These are phyloP conservation scores for Isoetes taiwanensis DNA, from an alignment of 75 land plant species.

Conservation along the genomic window DNA sequence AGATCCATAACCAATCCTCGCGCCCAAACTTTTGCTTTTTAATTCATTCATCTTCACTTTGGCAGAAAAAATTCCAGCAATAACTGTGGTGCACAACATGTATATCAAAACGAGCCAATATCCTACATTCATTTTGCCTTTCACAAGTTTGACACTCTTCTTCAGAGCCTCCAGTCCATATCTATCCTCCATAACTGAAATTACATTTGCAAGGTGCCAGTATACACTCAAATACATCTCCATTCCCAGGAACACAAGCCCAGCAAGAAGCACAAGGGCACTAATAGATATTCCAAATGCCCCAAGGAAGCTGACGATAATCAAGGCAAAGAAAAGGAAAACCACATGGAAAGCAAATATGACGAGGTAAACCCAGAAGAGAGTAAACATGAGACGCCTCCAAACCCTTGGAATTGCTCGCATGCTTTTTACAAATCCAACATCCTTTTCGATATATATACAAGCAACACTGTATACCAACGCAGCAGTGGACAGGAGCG, in stretches of 20 bases:
- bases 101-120: conserved; percentile 37
- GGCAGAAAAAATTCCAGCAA: neutral
- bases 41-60: conserved; percentile 15
- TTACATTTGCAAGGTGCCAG: conserved; percentile 88
- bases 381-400: conserved; percentile 64
- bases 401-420: conserved; percentile 66
- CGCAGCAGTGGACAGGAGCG: conserved; percentile 88
- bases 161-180: conserved; percentile 60
- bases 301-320: no score
- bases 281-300: no score
- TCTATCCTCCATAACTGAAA: conserved; percentile 71
- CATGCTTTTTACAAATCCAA: conserved; percentile 39
- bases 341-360: conserved; percentile 44
- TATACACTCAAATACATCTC: conserved; percentile 41
- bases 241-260: conserved; percentile 5
- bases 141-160: conserved; percentile 55
- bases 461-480: conserved; percentile 90
- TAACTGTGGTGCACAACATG: neutral
- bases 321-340: no score
- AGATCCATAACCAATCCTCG: conserved; percentile 33
- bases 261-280: neutral
- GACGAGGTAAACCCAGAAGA: conserved; percentile 55
- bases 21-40: neutral
- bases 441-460: conserved; percentile 64
- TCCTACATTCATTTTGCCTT: conserved; percentile 42